A percentile compares a stretch with the other conserved stretches of the same genome.
Conservation (phyloP, 768 basidiomycete genomes). For the Boletus pseudopeckii region DNA sequence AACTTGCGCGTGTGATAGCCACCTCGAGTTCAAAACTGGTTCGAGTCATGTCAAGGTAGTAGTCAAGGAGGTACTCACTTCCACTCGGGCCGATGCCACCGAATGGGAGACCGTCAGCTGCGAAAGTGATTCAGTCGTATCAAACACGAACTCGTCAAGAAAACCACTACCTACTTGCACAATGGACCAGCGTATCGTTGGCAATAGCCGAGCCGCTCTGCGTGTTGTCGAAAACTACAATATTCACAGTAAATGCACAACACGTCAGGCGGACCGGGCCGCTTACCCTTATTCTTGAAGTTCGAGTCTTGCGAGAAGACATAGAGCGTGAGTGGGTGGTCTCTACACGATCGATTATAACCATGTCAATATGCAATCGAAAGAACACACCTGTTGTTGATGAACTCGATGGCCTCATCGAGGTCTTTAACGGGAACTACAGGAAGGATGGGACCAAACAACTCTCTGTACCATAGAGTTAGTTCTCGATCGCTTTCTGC, state of each 20-base stretch:
- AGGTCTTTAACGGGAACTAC: slow-evolving; percentile 67
- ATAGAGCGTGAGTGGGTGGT: slow-evolving; percentile 74
- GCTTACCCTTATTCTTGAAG: slow-evolving; percentile 60
- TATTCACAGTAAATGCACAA: background rate
- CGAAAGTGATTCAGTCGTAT: background rate
- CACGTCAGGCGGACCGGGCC: background rate
- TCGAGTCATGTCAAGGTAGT: background rate
- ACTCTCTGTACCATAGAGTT: slow-evolving; percentile 48
- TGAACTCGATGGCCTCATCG: slow-evolving; percentile 68
- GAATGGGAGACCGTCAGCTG: slow-evolving; percentile 65
- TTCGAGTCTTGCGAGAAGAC: slow-evolving; percentile 62
- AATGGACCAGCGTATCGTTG: slow-evolving; percentile 69
- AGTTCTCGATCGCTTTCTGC: background rate
- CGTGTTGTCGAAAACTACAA: slow-evolving; percentile 63
- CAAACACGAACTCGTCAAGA: background rate
- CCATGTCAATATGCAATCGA: background rate
- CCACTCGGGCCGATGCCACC: slow-evolving; percentile 74
- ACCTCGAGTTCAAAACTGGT: slow-evolving; percentile 33
- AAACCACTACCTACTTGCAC: slow-evolving; percentile 40
- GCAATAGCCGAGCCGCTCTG: slow-evolving; percentile 65
- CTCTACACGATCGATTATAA: slow-evolving; percentile 37
- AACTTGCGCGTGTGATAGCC: slow-evolving; percentile 73
- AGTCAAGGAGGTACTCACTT: slow-evolving; percentile 42
- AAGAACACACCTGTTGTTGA: slow-evolving; percentile 51
- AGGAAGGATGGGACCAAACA: slow-evolving; percentile 82